A percentile compares a stretch with the other conserved stretches of the same genome.
These are phyloP conservation scores for Arthroderma sp. DNA, from an alignment of 2,329 filamentous ascomycete species.

Conservation along the genomic window DNA sequence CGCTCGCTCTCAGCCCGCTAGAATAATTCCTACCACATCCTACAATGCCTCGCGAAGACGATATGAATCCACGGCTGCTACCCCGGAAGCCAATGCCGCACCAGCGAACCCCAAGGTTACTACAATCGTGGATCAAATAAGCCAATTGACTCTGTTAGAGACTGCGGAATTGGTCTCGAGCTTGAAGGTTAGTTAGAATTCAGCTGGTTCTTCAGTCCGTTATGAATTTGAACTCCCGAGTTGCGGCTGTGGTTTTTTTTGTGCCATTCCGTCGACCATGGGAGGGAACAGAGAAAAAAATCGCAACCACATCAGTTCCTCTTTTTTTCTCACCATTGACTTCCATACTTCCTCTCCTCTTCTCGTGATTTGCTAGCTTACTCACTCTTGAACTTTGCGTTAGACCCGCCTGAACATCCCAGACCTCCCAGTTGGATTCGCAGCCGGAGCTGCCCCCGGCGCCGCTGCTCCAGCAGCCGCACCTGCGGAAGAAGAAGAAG, in stretches of 20 bases:
- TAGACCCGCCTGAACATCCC: conserved; percentile 94
- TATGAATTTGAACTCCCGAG: background rate
- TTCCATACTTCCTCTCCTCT: no score
- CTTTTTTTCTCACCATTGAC: no score
- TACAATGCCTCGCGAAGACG: conserved; percentile 38
- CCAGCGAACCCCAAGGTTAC: conserved; percentile 77
- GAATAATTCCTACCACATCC: conserved; percentile 3
- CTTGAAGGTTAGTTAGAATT: conserved; percentile 59
- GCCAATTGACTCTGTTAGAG: conserved; percentile 92
- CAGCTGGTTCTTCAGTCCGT: background rate
- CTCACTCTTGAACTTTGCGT: background rate
- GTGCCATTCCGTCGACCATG: no score
- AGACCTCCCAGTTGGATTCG: conserved; percentile 88
- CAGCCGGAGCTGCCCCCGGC: conserved; percentile 53
- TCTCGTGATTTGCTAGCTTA: no score
- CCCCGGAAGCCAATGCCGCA: conserved; percentile 29
- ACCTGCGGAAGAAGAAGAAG: conserved; percentile 62
- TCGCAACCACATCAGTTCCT: background rate
- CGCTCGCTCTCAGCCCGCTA: conserved; percentile 15
- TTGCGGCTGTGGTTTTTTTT: no score
- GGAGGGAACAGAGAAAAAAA: no score
- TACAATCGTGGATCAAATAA: conserved; percentile 95
- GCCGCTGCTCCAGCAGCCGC: conserved; percentile 47
- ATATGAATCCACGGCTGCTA: conserved; percentile 74
- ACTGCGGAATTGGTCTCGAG: conserved; percentile 89